phyloP scores from a whole-genome alignment of 345 rosid genomes.

The Camelina sativa region DNA sequence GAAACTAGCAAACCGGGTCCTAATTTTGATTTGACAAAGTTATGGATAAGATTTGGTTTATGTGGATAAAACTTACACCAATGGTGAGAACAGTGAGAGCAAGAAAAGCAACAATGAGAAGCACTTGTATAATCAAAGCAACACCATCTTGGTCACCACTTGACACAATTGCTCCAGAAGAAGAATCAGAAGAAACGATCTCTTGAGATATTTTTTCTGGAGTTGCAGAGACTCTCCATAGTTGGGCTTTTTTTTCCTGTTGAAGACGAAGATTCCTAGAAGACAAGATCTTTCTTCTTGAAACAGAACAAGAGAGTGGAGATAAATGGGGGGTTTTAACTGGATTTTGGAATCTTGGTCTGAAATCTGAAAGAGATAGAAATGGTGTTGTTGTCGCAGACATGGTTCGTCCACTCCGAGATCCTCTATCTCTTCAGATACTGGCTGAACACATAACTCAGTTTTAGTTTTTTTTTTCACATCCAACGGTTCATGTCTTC shows the following conservation, averaged over 20 bases:
- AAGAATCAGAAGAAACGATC: slow-evolving; percentile 44
- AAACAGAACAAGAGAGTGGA: slow-evolving; percentile 37
- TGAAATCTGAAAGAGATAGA: slow-evolving; percentile 45
- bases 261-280: slow-evolving; percentile 32
- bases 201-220: slow-evolving; percentile 53
- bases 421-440: slow-evolving; percentile 33
- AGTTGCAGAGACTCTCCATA: slow-evolving; percentile 56
- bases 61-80: slow-evolving; percentile 60
- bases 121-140: slow-evolving; percentile 52
- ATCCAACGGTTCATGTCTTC: slow-evolving; percentile 21
- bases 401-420: slow-evolving; percentile 30
- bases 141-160: slow-evolving; percentile 53
- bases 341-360: slow-evolving; percentile 43
- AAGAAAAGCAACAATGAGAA: slow-evolving; percentile 66
- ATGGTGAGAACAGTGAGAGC: slow-evolving; percentile 71
- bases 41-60: slow-evolving; percentile 32
- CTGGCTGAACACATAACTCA: slow-evolving; percentile 14
- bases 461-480: background rate
- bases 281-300: slow-evolving; percentile 32
- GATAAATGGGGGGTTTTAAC: slow-evolving; percentile 27
- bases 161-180: slow-evolving; percentile 39
- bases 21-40: background rate
- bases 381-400: slow-evolving; percentile 38
- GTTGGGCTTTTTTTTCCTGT: slow-evolving; percentile 14
- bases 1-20: slow-evolving; percentile 20